Base-by-base conservation (phyloP, 2,329 filamentous ascomycete genomes). In the Verticillium longisporum region DNA sequence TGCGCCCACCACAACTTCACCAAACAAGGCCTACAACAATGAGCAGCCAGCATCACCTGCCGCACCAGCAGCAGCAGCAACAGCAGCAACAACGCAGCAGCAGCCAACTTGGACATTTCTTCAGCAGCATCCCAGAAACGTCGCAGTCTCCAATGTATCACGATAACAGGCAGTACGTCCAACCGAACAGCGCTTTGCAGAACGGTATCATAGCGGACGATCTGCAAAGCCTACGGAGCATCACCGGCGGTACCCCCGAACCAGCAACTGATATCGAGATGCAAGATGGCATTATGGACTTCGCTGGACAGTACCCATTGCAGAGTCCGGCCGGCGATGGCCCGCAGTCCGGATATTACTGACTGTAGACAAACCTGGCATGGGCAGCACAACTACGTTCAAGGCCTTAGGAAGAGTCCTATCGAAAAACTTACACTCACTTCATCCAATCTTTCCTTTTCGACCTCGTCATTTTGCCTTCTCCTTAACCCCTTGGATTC, bases 191-290 rank as follows among this genome's bases (percentile, higher is more conserved):
- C 55, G 38, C 36, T 10, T 58, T 65, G 26, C 66, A 68, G 15
- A 66, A 62, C 6, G 68, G 72, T 13, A 74, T 75, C 61, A 73
- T 75, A n/a, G 70, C 73, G 3, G 74, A 75, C 55, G 74, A 74
- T 56, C 64, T 75, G 50, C 68, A 71, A 32, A 75, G 69, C 53
- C 66, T 75, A n/a, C 67, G 72, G 33, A 68, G 68, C 41, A 70
- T 75, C 66, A 65, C 73, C 4, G 67, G 66, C 59, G 68, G 66
- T 50, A 65, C 67, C 38, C 61, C 69, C 6, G 71, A 74, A n/a
- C 64, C 68, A 26, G 18, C 6, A 6, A 18, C 60, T 6, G 72
- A 75, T 38, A 68, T 75, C n/a, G 69, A 73, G 34, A 75, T 75
- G 74, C 62, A 64, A 9, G 74, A 75, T 56, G 71, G 73, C 68